Conservation (phyloP, 1,284 basidiomycete species). For the Microbotryomycetes sp. region DNA sequence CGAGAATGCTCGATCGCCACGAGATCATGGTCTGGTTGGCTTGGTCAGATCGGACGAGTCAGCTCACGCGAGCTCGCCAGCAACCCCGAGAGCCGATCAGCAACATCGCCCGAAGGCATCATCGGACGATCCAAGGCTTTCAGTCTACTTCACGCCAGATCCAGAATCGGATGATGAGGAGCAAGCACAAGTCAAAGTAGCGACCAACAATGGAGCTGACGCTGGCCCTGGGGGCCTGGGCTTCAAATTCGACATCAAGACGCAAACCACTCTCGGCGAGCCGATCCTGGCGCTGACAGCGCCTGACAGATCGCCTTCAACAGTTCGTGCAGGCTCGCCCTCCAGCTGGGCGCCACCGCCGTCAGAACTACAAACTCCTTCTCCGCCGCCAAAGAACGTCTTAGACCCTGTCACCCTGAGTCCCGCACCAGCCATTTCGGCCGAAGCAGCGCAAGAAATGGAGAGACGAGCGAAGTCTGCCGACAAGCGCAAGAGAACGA, state of each 20-base stretch:
- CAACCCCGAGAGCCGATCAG: background rate
- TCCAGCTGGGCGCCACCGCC: background rate
- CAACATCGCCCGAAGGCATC: background rate
- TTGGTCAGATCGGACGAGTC: background rate
- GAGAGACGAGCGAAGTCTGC: conserved; percentile 35
- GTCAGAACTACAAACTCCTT: background rate
- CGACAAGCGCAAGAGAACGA: conserved; percentile 39
- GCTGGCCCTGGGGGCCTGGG: conserved; percentile 12
- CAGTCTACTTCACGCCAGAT: conserved; percentile 13
- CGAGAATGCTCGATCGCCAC: too few relatives aligned
- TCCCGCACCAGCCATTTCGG: background rate
- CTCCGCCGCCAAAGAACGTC: background rate
- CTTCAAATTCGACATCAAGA: background rate
- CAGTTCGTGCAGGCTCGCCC: conserved; percentile 14
- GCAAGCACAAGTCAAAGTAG: too few relatives aligned
- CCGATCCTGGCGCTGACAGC: background rate
- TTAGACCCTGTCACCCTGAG: background rate
- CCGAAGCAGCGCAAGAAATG: conserved; percentile 10
- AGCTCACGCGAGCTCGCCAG: background rate
- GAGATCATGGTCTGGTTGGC: background rate
- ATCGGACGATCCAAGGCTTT: background rate
- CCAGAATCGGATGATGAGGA: background rate
- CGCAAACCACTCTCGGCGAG: background rate
- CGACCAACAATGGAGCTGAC: background rate
- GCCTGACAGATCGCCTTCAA: conserved; percentile 15